These are phyloP conservation scores for Clarireedia monteithiana DNA, from an alignment of 2,329 filamentous ascomycete genomes.

Conservation along the genomic window DNA sequence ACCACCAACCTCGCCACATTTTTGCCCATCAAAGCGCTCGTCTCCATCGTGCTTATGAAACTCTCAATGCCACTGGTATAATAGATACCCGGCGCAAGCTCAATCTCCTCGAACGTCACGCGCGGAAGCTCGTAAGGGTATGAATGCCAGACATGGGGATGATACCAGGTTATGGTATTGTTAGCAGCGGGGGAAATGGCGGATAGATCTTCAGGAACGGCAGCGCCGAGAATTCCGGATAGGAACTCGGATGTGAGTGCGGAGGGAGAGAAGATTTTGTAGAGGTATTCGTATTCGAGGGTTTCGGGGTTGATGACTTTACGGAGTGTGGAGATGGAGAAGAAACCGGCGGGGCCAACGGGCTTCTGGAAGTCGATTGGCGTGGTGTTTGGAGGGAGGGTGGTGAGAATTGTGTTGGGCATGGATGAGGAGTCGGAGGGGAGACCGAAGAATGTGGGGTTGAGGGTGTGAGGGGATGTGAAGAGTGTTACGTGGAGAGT, in stretches of 20 bases:
- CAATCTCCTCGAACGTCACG: slow-evolving; percentile 76
- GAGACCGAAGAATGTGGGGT: slow-evolving; percentile 64
- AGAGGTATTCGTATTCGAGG: slow-evolving; percentile 45
- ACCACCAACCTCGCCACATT: slow-evolving; percentile 69
- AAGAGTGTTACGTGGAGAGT: slow-evolving; percentile 86
- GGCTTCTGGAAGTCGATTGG: slow-evolving; percentile 41
- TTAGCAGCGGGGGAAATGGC: slow-evolving; percentile 19
- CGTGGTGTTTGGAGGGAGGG: slow-evolving; percentile 51
- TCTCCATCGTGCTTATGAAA: slow-evolving; percentile 98
- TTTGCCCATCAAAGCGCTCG: slow-evolving; percentile 82
- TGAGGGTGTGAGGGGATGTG: slow-evolving; percentile 66
- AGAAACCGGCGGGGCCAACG: slow-evolving; percentile 72
- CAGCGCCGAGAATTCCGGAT: slow-evolving; percentile 40
- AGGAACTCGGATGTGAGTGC: slow-evolving; percentile 46
- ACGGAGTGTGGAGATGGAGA: slow-evolving; percentile 71
- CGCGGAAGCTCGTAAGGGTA: slow-evolving; percentile 83
- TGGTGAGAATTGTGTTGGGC: slow-evolving; percentile 76
- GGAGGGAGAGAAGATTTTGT: slow-evolving; percentile 58
- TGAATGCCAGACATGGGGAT: slow-evolving; percentile 70
- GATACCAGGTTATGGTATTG: slow-evolving; percentile 68
- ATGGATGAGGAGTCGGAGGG: slow-evolving; percentile 41
- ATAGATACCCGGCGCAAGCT: slow-evolving; percentile 59
- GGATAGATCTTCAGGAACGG: slow-evolving; percentile 22
- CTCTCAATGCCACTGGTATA: slow-evolving; percentile 75
- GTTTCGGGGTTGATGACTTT: slow-evolving; percentile 54